phyloP scores from a whole-genome alignment of 2,329 filamentous ascomycete genomes.

The Trichoderma sp. region DNA sequence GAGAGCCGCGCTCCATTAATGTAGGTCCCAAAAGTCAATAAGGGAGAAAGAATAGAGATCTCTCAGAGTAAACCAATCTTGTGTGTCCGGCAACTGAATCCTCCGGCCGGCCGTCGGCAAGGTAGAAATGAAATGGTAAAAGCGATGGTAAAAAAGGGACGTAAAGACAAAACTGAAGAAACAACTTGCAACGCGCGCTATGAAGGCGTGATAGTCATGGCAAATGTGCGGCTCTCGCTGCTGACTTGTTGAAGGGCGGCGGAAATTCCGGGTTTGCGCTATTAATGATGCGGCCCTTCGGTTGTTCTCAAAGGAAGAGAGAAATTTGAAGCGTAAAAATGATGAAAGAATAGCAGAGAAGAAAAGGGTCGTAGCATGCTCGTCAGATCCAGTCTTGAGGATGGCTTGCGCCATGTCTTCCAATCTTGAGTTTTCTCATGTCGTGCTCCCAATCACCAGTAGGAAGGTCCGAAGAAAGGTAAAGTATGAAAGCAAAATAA shows the following conservation, averaged over 20 bases:
- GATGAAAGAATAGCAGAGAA: not conserved
- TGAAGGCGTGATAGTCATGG: not conserved
- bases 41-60: not conserved
- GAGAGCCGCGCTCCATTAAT: constrained; percentile 15
- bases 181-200: constrained; percentile 15
- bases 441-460: constrained; percentile 1
- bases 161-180: not conserved
- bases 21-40: not conserved
- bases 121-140: not conserved
- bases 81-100: constrained; percentile 29
- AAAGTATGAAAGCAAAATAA: not conserved
- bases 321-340: not conserved
- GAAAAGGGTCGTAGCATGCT: not conserved
- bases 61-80: constrained; percentile 5
- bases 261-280: not conserved
- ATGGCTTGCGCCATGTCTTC: constrained; percentile 29
- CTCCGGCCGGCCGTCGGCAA: constrained; percentile 35
- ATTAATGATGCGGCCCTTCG: constrained; percentile 2
- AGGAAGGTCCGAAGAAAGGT: constrained; percentile 2
- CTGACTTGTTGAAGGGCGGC: not conserved
- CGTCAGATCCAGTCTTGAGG: constrained; percentile 21
- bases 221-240: not conserved
- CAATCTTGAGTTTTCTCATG: constrained; percentile 22
- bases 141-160: not conserved
- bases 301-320: not conserved